Base-by-base conservation (phyloP, 225 moss, liverwort and hornwort genomes). In the Physcomitrellopsis africana region DNA sequence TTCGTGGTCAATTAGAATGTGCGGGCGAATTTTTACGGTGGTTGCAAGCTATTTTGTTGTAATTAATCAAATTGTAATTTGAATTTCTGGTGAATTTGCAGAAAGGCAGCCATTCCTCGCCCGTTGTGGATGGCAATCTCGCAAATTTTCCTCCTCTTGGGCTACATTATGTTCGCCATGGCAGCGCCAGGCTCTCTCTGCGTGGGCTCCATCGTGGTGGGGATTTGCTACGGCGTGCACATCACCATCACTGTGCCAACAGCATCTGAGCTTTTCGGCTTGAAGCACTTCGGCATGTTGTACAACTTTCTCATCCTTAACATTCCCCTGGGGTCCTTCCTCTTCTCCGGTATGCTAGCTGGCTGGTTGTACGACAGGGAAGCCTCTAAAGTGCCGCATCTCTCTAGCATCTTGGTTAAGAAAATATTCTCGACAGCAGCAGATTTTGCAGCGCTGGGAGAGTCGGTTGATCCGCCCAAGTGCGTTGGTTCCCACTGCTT, bases 221-320 rank as follows among this genome's bases (percentile, higher is more conserved):
- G 95, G 11, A 41, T 90, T 17, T 90, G 91, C 72, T 96, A 92
- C 66, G 95, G 95, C 9, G 84, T 92, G 10, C 93, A 93, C 83
- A 84, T 93, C 64, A 84, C 95, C 67, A 89, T 92, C 57, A 86
- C 85, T 3, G 95, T 96, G 18, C 93, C 93, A 8, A 96, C 95
- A 0, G 84, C 90, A 0, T 96, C 95, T 2, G 95, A 96, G 78
- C 91, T 96, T 59, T 96, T 96, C 63, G 95, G 95, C 6, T 52
- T 96, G 70, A 87, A 88, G 51, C 83, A 83, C 55, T 96, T 93
- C 53, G 95, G 95, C 67, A 84, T 93, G 0, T 62, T 89, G 20
- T 96, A 96, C 81, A 96, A 92, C 80, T 82, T 96, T 3, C 87
- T 96, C 54, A 84, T 93, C 27, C 80, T 96, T 51, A 93, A 92